Conservation (phyloP, 129 eudicot species). For the Flaveria trinervia region DNA sequence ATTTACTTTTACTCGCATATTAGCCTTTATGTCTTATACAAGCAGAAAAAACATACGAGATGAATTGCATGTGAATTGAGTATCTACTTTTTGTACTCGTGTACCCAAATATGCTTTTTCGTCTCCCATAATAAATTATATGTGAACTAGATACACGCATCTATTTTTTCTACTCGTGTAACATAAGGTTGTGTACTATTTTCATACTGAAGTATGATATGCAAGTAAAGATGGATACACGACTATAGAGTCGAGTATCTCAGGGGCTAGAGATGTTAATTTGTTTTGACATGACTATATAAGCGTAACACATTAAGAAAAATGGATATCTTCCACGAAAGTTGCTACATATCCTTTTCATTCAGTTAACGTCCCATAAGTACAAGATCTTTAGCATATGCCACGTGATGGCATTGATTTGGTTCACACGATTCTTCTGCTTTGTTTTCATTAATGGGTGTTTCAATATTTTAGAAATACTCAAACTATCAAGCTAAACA, state of each 20-base stretch:
- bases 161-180: neutral
- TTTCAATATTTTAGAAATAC: neutral
- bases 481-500: neutral
- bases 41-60: too few species aligned
- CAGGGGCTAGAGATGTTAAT: neutral
- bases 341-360: neutral
- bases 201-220: neutral
- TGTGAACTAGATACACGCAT: neutral
- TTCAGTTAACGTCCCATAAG: neutral
- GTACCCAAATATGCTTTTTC: neutral
- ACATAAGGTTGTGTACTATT: neutral
- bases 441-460: constrained; percentile 1
- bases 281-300: neutral
- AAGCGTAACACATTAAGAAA: neutral
- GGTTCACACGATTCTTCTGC: constrained; percentile 2
- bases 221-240: neutral
- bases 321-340: neutral
- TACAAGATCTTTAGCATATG: neutral
- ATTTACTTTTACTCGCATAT: neutral
- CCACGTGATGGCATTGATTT: neutral
- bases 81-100: neutral
- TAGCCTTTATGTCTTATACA: too few species aligned
- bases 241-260: neutral
- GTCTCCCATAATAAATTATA: neutral
- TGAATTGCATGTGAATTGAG: too few species aligned